Evolutionary conservation across 1,284 basidiomycete species (phyloP).

Genomic region (Lentinula novae-zelandiae): DNA sequence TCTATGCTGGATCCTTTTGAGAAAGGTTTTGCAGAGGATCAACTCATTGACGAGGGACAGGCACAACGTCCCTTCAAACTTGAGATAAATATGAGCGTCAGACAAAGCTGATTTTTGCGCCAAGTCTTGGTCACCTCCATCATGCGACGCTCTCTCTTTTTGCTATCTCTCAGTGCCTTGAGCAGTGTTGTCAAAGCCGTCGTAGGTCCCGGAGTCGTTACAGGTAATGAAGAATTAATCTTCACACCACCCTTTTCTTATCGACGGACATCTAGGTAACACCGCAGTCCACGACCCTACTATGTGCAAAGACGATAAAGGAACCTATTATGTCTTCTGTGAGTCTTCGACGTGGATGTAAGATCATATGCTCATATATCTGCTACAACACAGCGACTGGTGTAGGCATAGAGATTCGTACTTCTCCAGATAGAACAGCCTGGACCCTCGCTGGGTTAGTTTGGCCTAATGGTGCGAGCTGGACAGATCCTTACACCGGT

Average conservation of each 20-base stretch:
- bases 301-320: conserved; percentile 47
- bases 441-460: conserved; percentile 48
- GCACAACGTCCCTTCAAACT: background rate
- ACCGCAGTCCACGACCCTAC: conserved; percentile 35
- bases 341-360: conserved; percentile 14
- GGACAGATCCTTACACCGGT: conserved; percentile 49
- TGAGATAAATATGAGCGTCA: background rate
- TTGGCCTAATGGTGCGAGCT: conserved; percentile 45
- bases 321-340: conserved; percentile 53
- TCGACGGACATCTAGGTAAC: conserved; percentile 2
- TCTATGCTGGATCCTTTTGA: background rate
- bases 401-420: conserved; percentile 46
- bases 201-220: conserved; percentile 15
- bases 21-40: background rate
- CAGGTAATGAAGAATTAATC: conserved; percentile 12
- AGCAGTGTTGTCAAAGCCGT: background rate
- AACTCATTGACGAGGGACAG: background rate
- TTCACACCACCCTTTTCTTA: background rate
- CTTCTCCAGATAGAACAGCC: conserved; percentile 45
- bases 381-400: conserved; percentile 34
- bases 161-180: background rate
- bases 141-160: background rate
- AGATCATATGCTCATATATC: background rate
- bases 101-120: background rate
- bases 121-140: background rate